Base-by-base conservation (phyloP, 2,329 filamentous ascomycete genomes). In the Leptoxyphium fumago region DNA sequence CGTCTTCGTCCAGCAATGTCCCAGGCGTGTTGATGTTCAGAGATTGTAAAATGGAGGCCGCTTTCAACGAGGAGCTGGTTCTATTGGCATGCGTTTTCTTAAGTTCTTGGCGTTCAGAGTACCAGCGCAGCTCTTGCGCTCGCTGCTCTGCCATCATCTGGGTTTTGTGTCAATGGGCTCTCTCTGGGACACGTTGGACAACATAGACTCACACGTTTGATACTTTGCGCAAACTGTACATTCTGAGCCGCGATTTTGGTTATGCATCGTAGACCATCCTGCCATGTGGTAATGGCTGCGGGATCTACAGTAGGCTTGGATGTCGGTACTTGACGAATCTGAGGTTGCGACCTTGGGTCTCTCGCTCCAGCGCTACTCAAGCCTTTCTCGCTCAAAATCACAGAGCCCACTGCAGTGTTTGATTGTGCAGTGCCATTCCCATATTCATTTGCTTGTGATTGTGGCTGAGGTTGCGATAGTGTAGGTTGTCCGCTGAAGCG, bases 81-180 rank as follows among this genome's bases (percentile, higher is more conserved):
- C 59, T 50, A 17, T 50, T 55, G 38, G 52, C 52, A 39, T 60
- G 57, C 1, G 46, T 50, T n/a, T 55, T 51, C 48, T 62, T 63
- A 26, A 63, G 43, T 13, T 51, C 53, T 47, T 60, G 59, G 29
- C 58, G 48, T 39, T 58, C 58, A 11, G 46, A 48, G 38, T 59
- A 61, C 69, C 79, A 83, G 50, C 75, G 70, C 50, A 68, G 68
- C 50, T 82, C 77, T 52, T 82, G 73, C 36, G 70, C 67, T 52
- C 77, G 71, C 57, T 83, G 78, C 38, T 75, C 70, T 44, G 69
- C 68, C 47, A 82, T 80, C 59, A 83, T 67, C 62, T 77, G 48
- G 2, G 29, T 45, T 14, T 18, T 39, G 15, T 38, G 56, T 54
- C 45, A 54, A 58, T 54, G 51, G 44, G 47, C 43, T 46, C 46